These are phyloP conservation scores for Elymus sibiricus DNA, from an alignment of 176 grass and related monocot species.

Conservation along the genomic window DNA sequence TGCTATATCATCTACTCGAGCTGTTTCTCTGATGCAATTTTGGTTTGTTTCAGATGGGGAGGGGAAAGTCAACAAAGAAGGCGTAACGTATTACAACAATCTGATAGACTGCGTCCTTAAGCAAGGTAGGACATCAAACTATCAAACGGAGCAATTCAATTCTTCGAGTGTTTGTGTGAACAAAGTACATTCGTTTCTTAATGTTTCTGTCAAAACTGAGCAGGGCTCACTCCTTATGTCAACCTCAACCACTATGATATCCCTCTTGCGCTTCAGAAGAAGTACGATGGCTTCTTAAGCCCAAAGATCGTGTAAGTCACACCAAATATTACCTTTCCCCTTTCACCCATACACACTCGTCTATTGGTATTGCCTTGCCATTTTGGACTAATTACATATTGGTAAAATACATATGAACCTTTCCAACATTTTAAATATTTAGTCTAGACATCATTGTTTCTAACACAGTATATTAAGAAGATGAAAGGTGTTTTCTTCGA, in stretches of 20 bases:
- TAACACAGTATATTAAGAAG: neutral
- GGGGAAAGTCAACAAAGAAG: constrained; percentile 60
- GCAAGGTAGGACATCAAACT: constrained; percentile 46
- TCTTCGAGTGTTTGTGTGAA: neutral
- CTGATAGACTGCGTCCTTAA: constrained; percentile 66
- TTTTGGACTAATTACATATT: neutral
- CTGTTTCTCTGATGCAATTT: constrained; percentile 10
- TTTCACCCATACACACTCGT: neutral
- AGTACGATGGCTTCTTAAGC: constrained; percentile 69
- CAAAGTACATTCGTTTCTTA: neutral
- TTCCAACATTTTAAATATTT: neutral
- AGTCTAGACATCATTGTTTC: neutral
- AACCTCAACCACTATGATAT: constrained; percentile 74
- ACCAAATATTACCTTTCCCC: neutral
- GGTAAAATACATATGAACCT: neutral
- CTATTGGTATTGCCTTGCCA: neutral
- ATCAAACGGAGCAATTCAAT: neutral
- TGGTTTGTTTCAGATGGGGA: constrained; percentile 45
- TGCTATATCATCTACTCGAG: neutral
- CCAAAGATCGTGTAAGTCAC: constrained; percentile 71
- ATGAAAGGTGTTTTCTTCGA: neutral
- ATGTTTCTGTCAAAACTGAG: constrained; percentile 32
- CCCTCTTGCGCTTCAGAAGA: constrained; percentile 63
- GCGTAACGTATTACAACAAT: constrained; percentile 72
- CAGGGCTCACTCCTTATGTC: constrained; percentile 58